Base-by-base conservation (phyloP, 164 flowering plant genomes). In the Stephania yunnanensis region DNA sequence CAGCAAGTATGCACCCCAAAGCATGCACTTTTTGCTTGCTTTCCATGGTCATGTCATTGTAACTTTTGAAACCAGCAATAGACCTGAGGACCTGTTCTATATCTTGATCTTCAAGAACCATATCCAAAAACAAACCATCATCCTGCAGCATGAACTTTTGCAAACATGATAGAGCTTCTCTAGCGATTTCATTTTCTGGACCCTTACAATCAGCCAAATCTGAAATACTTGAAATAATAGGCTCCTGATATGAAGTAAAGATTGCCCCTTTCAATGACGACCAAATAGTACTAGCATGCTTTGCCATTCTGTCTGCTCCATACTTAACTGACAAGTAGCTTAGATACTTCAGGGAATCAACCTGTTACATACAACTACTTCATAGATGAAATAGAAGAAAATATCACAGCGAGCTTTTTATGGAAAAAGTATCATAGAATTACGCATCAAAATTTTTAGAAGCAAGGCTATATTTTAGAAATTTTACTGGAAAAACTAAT, bases 271-370 rank as follows among this genome's bases (percentile, higher is more conserved):
- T 95, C 48, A 95, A 66, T 12, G 88, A 83, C 63, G 86, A 77
- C 99, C 99, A 95, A 74, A 95, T 86, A 81, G 87, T 80, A 70
- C 71, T 80, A 74, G 84, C 84, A 82, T 93, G 91, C 76, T 84
- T 90, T 76, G 46, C 83, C 85, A 90, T 87, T 81, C 92, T 86
- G 17, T 84, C 90, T 42, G 84, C 82, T 68, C 97, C 97, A 85
- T 90, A 95, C 68, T 83, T 88, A 74, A 77, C 48, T 12, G 79
- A 72, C 80, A 95, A 93, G 79, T 73, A 15, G 78, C 86, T 86
- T 9, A 95, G 88, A 84, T 87, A 95, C 84, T 81, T 93, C 75
- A 95, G 82, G 46, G 99, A 92, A 81, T 95, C 98, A 79, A 93
- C 85, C 98, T 95, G 88, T 55, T 63, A 70, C n/a, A 30, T 68